Conservation (phyloP, 2,329 filamentous ascomycete genomes). For the Alternaria sp. region DNA sequence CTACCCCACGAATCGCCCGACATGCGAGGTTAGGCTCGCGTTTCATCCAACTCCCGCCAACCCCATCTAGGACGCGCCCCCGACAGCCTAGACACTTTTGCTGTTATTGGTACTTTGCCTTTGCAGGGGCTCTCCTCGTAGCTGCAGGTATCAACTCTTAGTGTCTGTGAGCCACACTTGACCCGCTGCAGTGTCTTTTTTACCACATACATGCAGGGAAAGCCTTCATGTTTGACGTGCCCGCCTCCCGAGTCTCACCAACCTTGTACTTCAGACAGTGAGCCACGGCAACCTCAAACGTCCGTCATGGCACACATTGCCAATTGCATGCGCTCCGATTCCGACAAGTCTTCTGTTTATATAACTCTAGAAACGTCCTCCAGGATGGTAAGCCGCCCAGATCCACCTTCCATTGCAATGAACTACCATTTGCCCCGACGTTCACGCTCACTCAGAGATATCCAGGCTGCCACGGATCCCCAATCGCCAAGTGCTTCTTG, state of each 20-base stretch:
- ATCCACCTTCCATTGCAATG: slow-evolving; percentile 38
- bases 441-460: slow-evolving; percentile 47
- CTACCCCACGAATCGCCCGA: slow-evolving; percentile 53
- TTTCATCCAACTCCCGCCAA: slow-evolving; percentile 49
- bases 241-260: slow-evolving; percentile 53
- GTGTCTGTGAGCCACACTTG: slow-evolving; percentile 50
- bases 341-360: slow-evolving; percentile 49
- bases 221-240: slow-evolving; percentile 53
- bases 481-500: slow-evolving; percentile 26
- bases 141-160: slow-evolving; percentile 49
- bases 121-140: slow-evolving; percentile 44
- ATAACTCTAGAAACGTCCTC: slow-evolving; percentile 51
- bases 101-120: slow-evolving; percentile 44
- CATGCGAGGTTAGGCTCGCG: slow-evolving; percentile 49
- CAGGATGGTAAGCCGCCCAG: slow-evolving; percentile 41
- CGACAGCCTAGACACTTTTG: slow-evolving; percentile 49
- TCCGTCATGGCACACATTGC: slow-evolving; percentile 55
- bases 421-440: slow-evolving; percentile 45
- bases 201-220: slow-evolving; percentile 51
- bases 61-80: slow-evolving; percentile 44
- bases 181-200: slow-evolving; percentile 44
- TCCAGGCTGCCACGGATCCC: slow-evolving; percentile 42
- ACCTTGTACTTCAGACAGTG: slow-evolving; percentile 49
- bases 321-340: slow-evolving; percentile 52
- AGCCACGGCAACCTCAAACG: slow-evolving; percentile 50